Percentiles rank a stretch among this genome's conserved stretches.
Conservation (phyloP, 2,329 filamentous ascomycete species). For the Diaporthe batatas region DNA sequence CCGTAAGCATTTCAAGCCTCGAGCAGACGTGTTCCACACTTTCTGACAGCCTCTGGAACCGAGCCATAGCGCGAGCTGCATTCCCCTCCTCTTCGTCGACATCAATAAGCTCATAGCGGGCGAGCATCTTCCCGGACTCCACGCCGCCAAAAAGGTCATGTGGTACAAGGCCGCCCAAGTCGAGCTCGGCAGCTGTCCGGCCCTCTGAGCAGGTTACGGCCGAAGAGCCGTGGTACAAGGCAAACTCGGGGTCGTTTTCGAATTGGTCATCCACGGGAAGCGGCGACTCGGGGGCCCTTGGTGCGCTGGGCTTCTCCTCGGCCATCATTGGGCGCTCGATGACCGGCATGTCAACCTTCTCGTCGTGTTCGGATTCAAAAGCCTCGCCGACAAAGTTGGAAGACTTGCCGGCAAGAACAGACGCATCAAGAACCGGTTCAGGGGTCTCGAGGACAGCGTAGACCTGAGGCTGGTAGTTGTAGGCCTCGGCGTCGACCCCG, state of each 20-base stretch:
- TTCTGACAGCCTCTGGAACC: slow-evolving; percentile 64
- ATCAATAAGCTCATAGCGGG: slow-evolving; percentile 75
- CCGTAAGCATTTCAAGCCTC: slow-evolving; percentile 54
- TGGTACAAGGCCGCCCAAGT: slow-evolving; percentile 57
- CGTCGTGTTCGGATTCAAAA: slow-evolving; percentile 58
- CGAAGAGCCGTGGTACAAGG: slow-evolving; percentile 67
- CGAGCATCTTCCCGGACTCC: slow-evolving; percentile 73
- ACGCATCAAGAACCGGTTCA: slow-evolving; percentile 68
- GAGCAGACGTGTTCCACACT: slow-evolving; percentile 53
- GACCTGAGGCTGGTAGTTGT: slow-evolving; percentile 76
- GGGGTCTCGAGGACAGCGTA: slow-evolving; percentile 81
- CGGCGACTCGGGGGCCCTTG: slow-evolving; percentile 47
- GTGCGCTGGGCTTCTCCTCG: slow-evolving; percentile 50
- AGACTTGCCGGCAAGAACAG: slow-evolving; percentile 78
- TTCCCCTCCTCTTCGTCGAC: slow-evolving; percentile 62
- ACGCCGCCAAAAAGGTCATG: slow-evolving; percentile 67
- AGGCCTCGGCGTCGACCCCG: slow-evolving; percentile 65
- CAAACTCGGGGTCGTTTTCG: slow-evolving; percentile 73
- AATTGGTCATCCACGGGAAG: slow-evolving; percentile 66
- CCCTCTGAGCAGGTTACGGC: slow-evolving; percentile 44
- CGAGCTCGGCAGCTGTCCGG: slow-evolving; percentile 54
- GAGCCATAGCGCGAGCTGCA: slow-evolving; percentile 60
- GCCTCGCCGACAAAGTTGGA: slow-evolving; percentile 65
- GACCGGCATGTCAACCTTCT: slow-evolving; percentile 69
- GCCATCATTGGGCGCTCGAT: slow-evolving; percentile 60